Evolutionary conservation across 495 filamentous ascomycete species (phyloP).

Genomic region (Podospora pseudoanserina): DNA sequence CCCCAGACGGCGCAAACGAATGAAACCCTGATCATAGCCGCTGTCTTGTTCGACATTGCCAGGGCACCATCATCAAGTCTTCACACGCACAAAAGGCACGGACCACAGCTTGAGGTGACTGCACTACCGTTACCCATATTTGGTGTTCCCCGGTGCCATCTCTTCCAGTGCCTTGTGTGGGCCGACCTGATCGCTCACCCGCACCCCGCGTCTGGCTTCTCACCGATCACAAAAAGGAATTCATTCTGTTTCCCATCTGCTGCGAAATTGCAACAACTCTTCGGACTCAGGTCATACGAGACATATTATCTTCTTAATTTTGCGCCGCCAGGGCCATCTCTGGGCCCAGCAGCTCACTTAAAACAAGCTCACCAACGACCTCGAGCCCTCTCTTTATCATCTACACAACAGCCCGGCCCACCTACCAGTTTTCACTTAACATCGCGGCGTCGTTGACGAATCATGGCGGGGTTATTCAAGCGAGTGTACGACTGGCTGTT

Average conservation of each 20-base stretch:
- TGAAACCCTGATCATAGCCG: slow-evolving; percentile 46
- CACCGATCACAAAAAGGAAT: slow-evolving; percentile 27
- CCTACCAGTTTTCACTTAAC: background rate
- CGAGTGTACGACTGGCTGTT: slow-evolving; percentile 97
- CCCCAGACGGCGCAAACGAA: slow-evolving; percentile 34
- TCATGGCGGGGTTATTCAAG: slow-evolving; percentile 59
- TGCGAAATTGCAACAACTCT: slow-evolving; percentile 29
- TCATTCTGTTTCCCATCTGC: slow-evolving; percentile 27
- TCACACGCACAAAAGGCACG: slow-evolving; percentile 32
- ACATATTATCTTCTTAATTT: slow-evolving; percentile 45
- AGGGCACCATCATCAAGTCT: slow-evolving; percentile 23
- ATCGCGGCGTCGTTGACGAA: slow-evolving; percentile 6
- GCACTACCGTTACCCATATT: slow-evolving; percentile 29
- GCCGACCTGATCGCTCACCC: slow-evolving; percentile 28
- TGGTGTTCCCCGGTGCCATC: slow-evolving; percentile 31
- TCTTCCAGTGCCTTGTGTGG: slow-evolving; percentile 10
- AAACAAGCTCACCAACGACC: slow-evolving; percentile 24
- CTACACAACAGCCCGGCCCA: slow-evolving; percentile 13
- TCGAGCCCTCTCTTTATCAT: slow-evolving; percentile 21
- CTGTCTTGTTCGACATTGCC: slow-evolving; percentile 39
- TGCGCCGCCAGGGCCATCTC: slow-evolving; percentile 26
- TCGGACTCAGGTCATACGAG: slow-evolving; percentile 41
- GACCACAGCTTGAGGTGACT: slow-evolving; percentile 29
- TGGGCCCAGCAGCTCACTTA: slow-evolving; percentile 40
- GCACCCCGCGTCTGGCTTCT: slow-evolving; percentile 26